Conservation (phyloP, 2,329 filamentous ascomycete species). For the Exophiala bonariae region DNA sequence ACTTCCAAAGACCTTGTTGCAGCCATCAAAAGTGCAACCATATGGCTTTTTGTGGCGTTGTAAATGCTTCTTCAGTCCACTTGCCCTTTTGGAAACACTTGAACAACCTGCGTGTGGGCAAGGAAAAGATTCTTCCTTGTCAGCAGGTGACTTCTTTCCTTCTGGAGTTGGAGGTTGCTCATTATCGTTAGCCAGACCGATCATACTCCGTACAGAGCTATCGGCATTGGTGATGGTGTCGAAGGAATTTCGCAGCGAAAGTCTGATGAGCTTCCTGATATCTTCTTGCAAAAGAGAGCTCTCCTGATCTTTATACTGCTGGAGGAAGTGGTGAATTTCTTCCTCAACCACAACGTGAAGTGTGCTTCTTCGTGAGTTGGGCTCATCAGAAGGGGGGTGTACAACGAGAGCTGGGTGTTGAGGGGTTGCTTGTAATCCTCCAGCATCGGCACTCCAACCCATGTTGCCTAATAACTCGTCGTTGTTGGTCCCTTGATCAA, state of each 20-base stretch:
- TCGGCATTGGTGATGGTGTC: constrained; percentile 10
- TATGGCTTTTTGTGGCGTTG: constrained; percentile 82
- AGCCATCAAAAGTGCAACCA: constrained; percentile 72
- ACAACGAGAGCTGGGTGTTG: constrained; percentile 11
- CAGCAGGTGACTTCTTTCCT: constrained; percentile 2
- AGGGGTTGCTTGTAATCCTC: constrained; percentile 1
- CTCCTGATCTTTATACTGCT: constrained; percentile 4
- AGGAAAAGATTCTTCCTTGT: constrained; percentile 5
- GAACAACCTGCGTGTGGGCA: constrained; percentile 16
- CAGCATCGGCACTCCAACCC: neutral
- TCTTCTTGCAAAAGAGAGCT: constrained; percentile 11
- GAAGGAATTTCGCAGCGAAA: constrained; percentile 3
- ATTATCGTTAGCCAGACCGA: constrained; percentile 1
- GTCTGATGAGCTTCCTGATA: constrained; percentile 11
- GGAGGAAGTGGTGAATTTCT: constrained; percentile 18
- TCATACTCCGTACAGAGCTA: constrained; percentile 7
- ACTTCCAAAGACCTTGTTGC: constrained; percentile 76
- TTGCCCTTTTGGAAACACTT: constrained; percentile 18
- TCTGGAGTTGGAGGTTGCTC: neutral
- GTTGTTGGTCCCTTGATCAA: too few species aligned
- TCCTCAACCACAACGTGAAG: constrained; percentile 12
- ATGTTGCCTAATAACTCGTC: too few species aligned
- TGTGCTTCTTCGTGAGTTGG: neutral
- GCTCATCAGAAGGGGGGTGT: constrained; percentile 5
- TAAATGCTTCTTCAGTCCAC: constrained; percentile 68